Conservation (phyloP, 1,139 yeast genomes). For the Lodderomyces jiufengensis region DNA sequence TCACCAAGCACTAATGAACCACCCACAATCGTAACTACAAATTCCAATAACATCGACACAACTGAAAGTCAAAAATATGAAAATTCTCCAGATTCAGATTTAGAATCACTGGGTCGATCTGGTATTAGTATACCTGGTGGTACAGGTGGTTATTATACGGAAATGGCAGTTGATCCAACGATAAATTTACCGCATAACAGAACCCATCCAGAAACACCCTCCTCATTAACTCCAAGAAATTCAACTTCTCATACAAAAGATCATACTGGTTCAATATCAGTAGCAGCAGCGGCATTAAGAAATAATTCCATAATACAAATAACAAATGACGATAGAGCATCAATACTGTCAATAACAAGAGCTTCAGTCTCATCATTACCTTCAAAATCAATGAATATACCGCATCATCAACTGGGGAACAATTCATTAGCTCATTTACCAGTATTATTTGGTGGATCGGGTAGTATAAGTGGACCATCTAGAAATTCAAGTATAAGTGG, state of each 20-base stretch:
- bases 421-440: conserved; percentile 45
- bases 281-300: conserved; percentile 19
- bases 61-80: conserved; percentile 12
- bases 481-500: conserved; percentile 41
- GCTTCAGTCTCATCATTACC: conserved; percentile 46
- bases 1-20: conserved; percentile 19
- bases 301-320: conserved; percentile 46
- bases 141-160: conserved; percentile 46
- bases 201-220: conserved; percentile 34
- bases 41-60: conserved; percentile 6
- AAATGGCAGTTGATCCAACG: conserved; percentile 45
- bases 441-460: conserved; percentile 40
- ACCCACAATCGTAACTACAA: conserved; percentile 2
- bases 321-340: conserved; percentile 37
- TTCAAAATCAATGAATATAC: conserved; percentile 47
- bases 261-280: conserved; percentile 7
- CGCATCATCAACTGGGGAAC: conserved; percentile 44
- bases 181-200: conserved; percentile 47
- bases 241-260: conserved; percentile 20
- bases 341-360: conserved; percentile 31
- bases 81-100: conserved; percentile 18
- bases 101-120: conserved; percentile 27
- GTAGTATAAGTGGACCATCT: conserved; percentile 42
- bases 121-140: conserved; percentile 19
- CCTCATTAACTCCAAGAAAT: conserved; percentile 37